Base-by-base conservation (phyloP, 257 asterid genomes). In the Primulina huaijiensis region DNA sequence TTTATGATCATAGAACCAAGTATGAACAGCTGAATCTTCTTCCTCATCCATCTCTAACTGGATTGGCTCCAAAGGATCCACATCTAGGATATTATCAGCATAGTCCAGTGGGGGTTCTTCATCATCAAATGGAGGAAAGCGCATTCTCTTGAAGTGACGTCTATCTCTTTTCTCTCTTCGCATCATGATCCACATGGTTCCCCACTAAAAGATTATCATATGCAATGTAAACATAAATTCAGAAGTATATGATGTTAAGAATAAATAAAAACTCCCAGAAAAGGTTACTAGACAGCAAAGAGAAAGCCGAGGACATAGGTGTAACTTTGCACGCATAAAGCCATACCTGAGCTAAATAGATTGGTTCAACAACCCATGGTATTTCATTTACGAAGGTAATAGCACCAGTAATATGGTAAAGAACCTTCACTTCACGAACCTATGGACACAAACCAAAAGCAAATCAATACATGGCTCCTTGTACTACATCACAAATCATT, bases 151-250 rank as follows among this genome's bases (percentile, higher is more conserved):
- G 82, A 94, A 94, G 87, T 94, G 97, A 0, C 97, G 85, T 0
- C 99, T 76, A 78, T 94, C 99, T 81, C 99, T 85, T 88, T 94
- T 94, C 86, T 94, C 99, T 76, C 99, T 84, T 56, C 99, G 83
- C 99, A 94, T 90, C 99, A 94, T 94, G 67, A 94, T 94, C 99
- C 99, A 94, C 99, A 94, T 94, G 3, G 96, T 80, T 43, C 99
- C 99, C 99, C 99, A 94, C 97, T 92, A 87, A 38, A 79, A 75
- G 50, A 69, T 52, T n/a, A 53, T 33, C 19, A 27, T 57, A 58
- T 21, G 27, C 37, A 40, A 30, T 7, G 40, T 63, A 57, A 70
- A 4, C 5, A 57, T 3, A 68, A 16, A 65, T n/a, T 14, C 11
- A 10, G 31, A 10, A 9, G 2, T 2, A 43, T n/a, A 9, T 21